Evolutionary conservation across 768 basidiomycete genomes (phyloP), one percentile per base, ranked within the genome.

Genomic region (Suillus ampliporus): DNA sequence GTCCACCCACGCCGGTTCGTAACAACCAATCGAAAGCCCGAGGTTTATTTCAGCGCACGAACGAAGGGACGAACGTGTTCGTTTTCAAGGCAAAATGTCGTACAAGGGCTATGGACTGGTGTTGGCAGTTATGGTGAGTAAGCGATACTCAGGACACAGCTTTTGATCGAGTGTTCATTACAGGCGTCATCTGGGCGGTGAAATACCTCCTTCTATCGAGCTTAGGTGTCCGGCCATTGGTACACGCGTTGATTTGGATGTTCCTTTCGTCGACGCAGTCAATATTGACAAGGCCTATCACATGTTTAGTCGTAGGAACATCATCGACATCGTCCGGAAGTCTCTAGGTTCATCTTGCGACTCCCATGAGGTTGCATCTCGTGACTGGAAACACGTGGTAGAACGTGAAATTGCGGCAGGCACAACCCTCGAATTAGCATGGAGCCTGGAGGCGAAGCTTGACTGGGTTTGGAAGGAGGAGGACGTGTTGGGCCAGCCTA

Each of bases 381-480:
- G 81, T 17, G 87, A 89, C 61, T 92, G 90, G 83, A 81, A 87
- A 44, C 75, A 78, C 46, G 68, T 93, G 23, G 77, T 92, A 34
- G 83, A 87, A 65, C 77, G 78, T 28, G 80, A 86, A 40, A 67
- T 88, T 4, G 75, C 68, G 52, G 75, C 81, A 51, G 92, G 92
- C 23, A 84, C 83, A 57, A 75, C 77, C 9, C 76, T 96, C 41
- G 84, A 89, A 71, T 80, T 97, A 43, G 91, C 88, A 47, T 98
- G 96, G 96, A 83, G 91, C 43, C 71, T 82, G 34, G 86, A 82
- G 23, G 86, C 87, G 3, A 84, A 86, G 64, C 72, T 98, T 52
- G 95, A 98, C 70, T 98, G 96, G 96, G 79, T 95, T 31, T 90
- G 90, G 84, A 80, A 88, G 41, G 82, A 87, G n/a, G 78, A 83